phyloP scores from a whole-genome alignment of 768 basidiomycete species.

The Galerina sulciceps region DNA sequence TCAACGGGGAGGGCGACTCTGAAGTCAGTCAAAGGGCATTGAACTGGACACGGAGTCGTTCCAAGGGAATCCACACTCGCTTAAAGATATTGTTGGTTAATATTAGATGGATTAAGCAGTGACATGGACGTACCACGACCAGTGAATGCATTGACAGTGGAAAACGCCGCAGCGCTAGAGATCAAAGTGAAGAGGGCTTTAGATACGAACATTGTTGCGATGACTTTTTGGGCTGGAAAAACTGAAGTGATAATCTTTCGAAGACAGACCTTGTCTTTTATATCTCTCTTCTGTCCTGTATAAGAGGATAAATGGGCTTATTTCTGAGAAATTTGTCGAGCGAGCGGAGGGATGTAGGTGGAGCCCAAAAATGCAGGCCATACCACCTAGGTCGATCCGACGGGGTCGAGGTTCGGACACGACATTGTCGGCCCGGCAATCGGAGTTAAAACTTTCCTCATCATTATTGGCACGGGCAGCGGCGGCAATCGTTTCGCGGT shows the following conservation, averaged over 20 bases:
- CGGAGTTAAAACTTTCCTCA: too few species aligned
- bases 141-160: conserved; percentile 7
- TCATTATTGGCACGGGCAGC: too few species aligned
- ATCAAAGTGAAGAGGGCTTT: background rate
- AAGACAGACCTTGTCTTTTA: background rate
- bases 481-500: too few species aligned
- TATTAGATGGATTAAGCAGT: background rate
- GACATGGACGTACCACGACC: conserved; percentile 2
- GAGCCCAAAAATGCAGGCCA: too few species aligned
- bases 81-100: background rate
- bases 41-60: conserved; percentile 13
- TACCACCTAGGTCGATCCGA: too few species aligned
- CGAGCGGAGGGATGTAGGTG: too few species aligned
- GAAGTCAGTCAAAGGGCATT: conserved; percentile 11
- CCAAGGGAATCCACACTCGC: conserved; percentile 12
- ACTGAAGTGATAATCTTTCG: background rate
- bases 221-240: background rate
- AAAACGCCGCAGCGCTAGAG: background rate
- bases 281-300: background rate
- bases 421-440: too few species aligned
- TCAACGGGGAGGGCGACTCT: conserved; percentile 10
- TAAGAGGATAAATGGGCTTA: too few species aligned
- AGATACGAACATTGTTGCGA: conserved; percentile 3
- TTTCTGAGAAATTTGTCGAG: too few species aligned
- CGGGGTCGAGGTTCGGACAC: too few species aligned